Conservation (phyloP, 257 asterid species). For the Fraxinus cuspidata region DNA sequence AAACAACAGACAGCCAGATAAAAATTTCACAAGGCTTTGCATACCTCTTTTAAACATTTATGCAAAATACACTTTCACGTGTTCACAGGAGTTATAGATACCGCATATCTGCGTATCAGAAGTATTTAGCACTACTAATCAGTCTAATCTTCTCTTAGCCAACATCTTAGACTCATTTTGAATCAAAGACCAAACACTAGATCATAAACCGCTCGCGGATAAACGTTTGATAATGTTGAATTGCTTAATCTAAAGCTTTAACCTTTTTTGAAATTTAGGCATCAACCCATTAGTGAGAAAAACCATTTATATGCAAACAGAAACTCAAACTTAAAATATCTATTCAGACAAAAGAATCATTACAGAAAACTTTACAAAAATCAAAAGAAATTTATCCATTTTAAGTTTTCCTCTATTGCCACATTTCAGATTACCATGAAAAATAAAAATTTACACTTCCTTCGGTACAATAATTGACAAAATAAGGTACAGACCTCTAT, state of each 20-base stretch:
- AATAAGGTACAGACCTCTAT: conserved; percentile 4
- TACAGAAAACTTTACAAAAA: no score
- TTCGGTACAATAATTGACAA: background rate
- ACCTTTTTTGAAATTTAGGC: background rate
- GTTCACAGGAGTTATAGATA: background rate
- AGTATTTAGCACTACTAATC: conserved; percentile 1
- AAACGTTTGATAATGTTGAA: background rate
- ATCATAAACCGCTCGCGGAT: background rate
- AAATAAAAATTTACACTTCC: background rate
- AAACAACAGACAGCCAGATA: background rate
- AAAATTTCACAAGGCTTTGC: conserved; percentile 11
- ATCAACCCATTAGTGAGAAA: background rate
- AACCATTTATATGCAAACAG: background rate
- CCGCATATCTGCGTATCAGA: background rate
- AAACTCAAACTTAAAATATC: background rate
- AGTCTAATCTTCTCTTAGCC: background rate
- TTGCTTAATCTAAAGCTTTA: background rate
- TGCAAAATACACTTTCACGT: background rate
- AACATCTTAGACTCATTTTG: background rate
- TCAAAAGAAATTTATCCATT: background rate
- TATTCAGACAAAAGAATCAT: no score
- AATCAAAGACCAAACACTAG: conserved; percentile 2
- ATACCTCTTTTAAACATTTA: background rate
- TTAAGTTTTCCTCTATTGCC: background rate
- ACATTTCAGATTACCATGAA: background rate